phyloP scores from a whole-genome alignment of 768 basidiomycete genomes.

The Suillus weaverae region DNA sequence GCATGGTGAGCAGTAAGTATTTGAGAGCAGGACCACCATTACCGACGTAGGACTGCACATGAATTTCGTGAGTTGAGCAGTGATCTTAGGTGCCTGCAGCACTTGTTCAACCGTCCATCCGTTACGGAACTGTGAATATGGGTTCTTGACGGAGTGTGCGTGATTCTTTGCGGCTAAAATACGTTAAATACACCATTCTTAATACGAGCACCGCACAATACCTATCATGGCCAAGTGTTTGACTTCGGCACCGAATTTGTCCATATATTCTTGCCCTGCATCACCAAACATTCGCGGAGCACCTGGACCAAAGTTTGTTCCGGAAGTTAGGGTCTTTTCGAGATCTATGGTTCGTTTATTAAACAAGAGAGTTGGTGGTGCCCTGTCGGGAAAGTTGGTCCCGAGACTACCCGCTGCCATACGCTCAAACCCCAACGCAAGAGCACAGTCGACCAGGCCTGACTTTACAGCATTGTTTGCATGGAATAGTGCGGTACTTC shows the following conservation, averaged over 20 bases:
- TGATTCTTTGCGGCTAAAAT: constrained; percentile 73
- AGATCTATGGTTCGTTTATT: constrained; percentile 44
- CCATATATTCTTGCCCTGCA: constrained; percentile 72
- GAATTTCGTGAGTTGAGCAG: constrained; percentile 71
- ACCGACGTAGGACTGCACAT: constrained; percentile 89
- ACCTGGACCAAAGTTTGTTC: constrained; percentile 65
- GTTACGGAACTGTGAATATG: constrained; percentile 82
- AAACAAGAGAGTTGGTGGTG: constrained; percentile 49
- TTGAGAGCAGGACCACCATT: background rate
- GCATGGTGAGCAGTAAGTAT: background rate
- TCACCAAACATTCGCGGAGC: constrained; percentile 77
- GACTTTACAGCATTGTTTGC: constrained; percentile 71
- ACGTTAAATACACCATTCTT: constrained; percentile 12
- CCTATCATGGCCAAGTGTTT: constrained; percentile 78
- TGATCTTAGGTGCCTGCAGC: constrained; percentile 64
- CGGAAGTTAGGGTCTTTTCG: constrained; percentile 44
- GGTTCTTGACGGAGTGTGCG: constrained; percentile 77
- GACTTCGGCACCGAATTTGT: constrained; percentile 66
- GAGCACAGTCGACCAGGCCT: constrained; percentile 68
- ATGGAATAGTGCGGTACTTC: constrained; percentile 74
- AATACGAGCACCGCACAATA: constrained; percentile 22
- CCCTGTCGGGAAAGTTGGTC: constrained; percentile 57
- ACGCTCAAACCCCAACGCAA: constrained; percentile 86
- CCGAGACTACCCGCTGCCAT: constrained; percentile 77
- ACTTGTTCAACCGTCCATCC: constrained; percentile 77